These are phyloP conservation scores for Backusella parvicylindrica DNA, from an alignment of 192 early-diverging fungal species.

Conservation along the genomic window DNA sequence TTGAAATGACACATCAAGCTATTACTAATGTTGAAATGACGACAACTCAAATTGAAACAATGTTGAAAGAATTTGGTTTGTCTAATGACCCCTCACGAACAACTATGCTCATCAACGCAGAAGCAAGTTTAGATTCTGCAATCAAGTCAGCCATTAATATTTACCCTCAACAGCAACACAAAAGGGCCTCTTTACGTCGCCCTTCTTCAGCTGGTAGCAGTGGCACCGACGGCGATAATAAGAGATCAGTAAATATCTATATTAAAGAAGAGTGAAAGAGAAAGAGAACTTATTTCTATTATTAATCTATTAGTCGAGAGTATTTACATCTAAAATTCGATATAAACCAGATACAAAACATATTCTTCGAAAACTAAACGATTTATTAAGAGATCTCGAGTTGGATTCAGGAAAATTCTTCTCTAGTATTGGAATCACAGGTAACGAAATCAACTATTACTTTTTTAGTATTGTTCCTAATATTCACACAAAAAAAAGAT, in stretches of 20 bases:
- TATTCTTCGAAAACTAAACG: constrained; percentile 21
- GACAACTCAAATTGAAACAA: constrained; percentile 27
- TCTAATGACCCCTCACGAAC: constrained; percentile 4
- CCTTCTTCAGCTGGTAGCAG: neutral
- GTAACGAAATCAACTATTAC: neutral
- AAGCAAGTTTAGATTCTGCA: constrained; percentile 30
- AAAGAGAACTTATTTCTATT: neutral
- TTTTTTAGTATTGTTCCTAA: neutral
- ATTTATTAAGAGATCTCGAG: constrained; percentile 17
- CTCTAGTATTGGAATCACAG: constrained; percentile 13
- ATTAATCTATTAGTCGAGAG: neutral
- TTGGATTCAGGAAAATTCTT: constrained; percentile 26
- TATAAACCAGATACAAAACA: constrained; percentile 29
- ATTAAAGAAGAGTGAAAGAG: neutral
- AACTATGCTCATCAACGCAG: constrained; percentile 24
- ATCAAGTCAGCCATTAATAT: constrained; percentile 23
- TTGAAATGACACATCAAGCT: constrained; percentile 26
- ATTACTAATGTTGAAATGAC: constrained; percentile 26
- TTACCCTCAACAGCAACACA: neutral
- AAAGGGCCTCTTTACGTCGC: neutral
- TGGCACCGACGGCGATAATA: neutral
- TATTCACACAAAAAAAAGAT: neutral
- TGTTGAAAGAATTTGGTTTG: constrained; percentile 21
- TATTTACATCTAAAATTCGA: constrained; percentile 16
- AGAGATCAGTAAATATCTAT: neutral